Evolutionary conservation across 441 rosid genomes (phyloP), one percentile per base, ranked within the genome.

Genomic region (Populus hybrid): DNA sequence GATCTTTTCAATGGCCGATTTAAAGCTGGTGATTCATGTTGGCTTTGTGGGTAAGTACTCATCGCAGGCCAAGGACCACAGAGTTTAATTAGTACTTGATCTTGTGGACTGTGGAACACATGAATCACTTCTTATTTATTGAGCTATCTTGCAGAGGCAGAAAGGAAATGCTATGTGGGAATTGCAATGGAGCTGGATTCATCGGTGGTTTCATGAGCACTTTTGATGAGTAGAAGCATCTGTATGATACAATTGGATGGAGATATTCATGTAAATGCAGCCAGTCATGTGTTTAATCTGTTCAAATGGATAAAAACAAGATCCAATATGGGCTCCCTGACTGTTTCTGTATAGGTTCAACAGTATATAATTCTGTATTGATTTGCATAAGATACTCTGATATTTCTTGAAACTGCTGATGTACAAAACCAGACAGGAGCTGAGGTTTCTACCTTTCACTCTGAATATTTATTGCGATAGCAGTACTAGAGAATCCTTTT

Each of bases 121-220:
- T 8, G 10, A 24, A 66, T 67, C 14, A 59, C 14, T 63, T 21
- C 23, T 67, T 46, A 18, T 20, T 28, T 24, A 8, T 16, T 65
- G 50, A 35, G 71, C n/a, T 67, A 35, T 61, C 5, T 79, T 85
- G 85, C 85, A 89, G 91, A 23, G 90, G 94, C 20, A 88, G 81
- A 76, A 88, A 77, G 77, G 82, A 85, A 0, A 85, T 91, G 82
- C 63, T 91, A 40, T 86, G 93, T 63, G 90, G 90, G 61, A 86
- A 86, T 36, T 90, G 92, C 85, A 89, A 91, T 74, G 94, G 90
- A 74, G 94, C 94, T 63, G 91, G 93, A 36, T 91, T 89, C 73
- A 0, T 91, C 34, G 92, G 91, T 26, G 94, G 91, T 30, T 91
- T 91, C 77, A 77, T 89, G 89, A 91, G 89, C 81, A 87, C 92